Base-by-base conservation (phyloP, 208 protist species). In the Acanthamoeba culbertsoni region DNA sequence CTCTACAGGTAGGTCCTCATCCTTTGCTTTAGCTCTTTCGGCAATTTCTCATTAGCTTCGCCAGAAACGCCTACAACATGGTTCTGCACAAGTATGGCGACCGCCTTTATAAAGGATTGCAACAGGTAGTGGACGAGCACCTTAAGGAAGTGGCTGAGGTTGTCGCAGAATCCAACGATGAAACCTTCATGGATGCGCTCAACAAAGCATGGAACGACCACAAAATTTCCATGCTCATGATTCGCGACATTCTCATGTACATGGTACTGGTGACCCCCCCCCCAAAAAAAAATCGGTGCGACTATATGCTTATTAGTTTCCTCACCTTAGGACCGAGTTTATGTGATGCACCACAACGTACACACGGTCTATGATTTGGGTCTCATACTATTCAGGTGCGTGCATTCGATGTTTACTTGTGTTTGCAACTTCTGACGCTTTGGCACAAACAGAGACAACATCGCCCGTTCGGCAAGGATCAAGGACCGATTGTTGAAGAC, bases 241-340 rank as follows among this genome's bases (percentile, higher is more conserved):
- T 98, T 16, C 93, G 97, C 42, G 97, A 98, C 82, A 97, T 98
- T 42, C 93, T 98, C 28, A 97, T 98, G 97, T 98, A 98, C 89
- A 98, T 98, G 97, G 96, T 95, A 51, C 42, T 77, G 8, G 14
- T 77, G 6, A 26, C 35, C 62, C 35, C 28, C 31, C 28, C 33
- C 2, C n/a, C n/a, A n/a, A n/a, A n/a, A n/a, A n/a, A n/a, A n/a
- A n/a, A n/a, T n/a, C n/a, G n/a, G n/a, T n/a, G n/a, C n/a, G n/a
- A n/a, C n/a, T n/a, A n/a, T 35, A 12, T 20, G 7, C 7, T 73
- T 28, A 8, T 40, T 28, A 35, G 33, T 62, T 16, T 14, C 8
- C 23, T 62, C 26, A 43, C 35, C 42, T 31, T 53, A 94, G 93
- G 96, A 97, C 77, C 92, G 96, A 10, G 96, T 95, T 16, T 98